These are phyloP conservation scores for Huntiella decipiens DNA, from an alignment of 2,329 filamentous ascomycete genomes.

Conservation along the genomic window DNA sequence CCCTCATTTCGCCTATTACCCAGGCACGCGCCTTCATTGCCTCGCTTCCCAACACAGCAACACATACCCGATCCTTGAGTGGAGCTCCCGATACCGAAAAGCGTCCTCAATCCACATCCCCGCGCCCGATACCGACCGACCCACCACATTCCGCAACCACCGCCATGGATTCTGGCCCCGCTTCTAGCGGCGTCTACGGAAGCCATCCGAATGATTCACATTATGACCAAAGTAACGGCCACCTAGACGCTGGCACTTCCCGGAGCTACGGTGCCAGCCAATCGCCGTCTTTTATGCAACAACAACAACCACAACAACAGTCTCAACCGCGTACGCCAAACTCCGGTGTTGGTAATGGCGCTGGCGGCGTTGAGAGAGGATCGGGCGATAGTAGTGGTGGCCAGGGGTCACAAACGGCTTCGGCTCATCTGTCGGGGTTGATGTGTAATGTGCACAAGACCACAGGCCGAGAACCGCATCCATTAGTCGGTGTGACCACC, in stretches of 20 bases:
- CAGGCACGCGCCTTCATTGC: conserved; percentile 7
- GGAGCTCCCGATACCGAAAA: background rate
- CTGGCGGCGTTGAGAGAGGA: background rate
- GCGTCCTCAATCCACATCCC: background rate
- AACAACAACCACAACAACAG: no score
- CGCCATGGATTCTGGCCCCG: conserved; percentile 8
- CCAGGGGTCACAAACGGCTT: conserved; percentile 25
- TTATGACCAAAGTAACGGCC: conserved; percentile 20
- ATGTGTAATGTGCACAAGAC: conserved; percentile 65
- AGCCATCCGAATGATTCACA: conserved; percentile 7
- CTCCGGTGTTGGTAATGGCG: conserved; percentile 1
- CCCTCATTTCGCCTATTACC: conserved; percentile 11
- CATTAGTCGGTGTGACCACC: conserved; percentile 84
- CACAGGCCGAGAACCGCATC: conserved; percentile 76
- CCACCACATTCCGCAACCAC: background rate
- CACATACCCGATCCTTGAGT: background rate
- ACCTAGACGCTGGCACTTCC: conserved; percentile 32
- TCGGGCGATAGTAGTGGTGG: conserved; percentile 1
- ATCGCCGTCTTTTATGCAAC: conserved; percentile 31
- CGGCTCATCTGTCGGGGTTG: conserved; percentile 42
- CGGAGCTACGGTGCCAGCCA: conserved; percentile 35
- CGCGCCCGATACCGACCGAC: conserved; percentile 1
- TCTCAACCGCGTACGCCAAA: conserved; percentile 11
- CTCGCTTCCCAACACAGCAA: conserved; percentile 15
- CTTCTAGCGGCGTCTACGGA: conserved; percentile 9